Conservation (phyloP, 495 filamentous ascomycete species). For the Pyrenula massariospora region DNA sequence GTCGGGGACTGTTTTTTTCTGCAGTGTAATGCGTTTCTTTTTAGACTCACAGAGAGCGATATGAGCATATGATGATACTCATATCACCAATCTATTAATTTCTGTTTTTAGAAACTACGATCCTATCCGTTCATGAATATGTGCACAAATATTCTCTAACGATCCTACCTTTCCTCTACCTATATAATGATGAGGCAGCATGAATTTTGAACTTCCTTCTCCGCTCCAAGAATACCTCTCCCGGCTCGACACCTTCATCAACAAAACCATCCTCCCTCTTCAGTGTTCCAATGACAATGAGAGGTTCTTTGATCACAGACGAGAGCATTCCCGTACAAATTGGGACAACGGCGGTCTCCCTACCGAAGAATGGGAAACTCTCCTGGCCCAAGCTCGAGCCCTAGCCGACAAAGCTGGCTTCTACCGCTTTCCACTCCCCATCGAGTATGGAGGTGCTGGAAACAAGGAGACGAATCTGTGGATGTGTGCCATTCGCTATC, state of each 20-base stretch:
- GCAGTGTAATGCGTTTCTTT: no score
- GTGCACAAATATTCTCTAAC: no score
- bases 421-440: conserved; percentile 42
- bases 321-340: conserved; percentile 43
- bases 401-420: conserved; percentile 43
- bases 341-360: conserved; percentile 42
- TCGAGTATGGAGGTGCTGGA: conserved; percentile 35
- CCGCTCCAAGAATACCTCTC: conserved; percentile 31
- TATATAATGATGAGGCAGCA: no score
- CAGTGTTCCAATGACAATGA: conserved; percentile 40
- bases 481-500: conserved; percentile 48
- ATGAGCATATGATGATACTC: no score
- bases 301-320: conserved; percentile 50
- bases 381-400: conserved; percentile 28
- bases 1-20: no score
- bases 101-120: no score
- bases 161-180: no score
- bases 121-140: no score
- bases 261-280: conserved; percentile 36
- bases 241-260: conserved; percentile 41
- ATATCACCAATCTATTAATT: no score
- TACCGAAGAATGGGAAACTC: conserved; percentile 39
- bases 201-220: conserved; percentile 43
- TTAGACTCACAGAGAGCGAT: no score
- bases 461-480: conserved; percentile 39